phyloP scores from a whole-genome alignment of 2,329 filamentous ascomycete species.

The Colletotrichum neosansevieriae region DNA sequence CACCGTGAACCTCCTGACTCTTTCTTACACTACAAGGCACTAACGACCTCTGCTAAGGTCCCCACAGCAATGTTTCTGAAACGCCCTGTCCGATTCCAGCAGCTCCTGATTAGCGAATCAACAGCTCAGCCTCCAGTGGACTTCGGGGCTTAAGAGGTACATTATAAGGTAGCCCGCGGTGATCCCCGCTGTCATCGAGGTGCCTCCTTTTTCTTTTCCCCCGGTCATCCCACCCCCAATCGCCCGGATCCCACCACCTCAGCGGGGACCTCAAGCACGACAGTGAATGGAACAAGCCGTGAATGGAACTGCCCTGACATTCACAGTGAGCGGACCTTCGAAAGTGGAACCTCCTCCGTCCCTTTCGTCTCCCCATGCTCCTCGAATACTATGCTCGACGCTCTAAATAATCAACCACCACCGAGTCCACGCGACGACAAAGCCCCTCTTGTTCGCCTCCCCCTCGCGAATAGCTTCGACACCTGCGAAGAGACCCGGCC shows the following conservation, averaged over 20 bases:
- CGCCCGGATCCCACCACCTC: background rate
- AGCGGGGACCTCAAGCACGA: background rate
- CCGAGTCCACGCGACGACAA: constrained; percentile 35
- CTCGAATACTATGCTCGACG: background rate
- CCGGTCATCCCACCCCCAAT: constrained; percentile 1
- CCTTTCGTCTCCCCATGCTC: constrained; percentile 29
- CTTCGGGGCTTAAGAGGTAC: constrained; percentile 13
- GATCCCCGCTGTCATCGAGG: constrained; percentile 4
- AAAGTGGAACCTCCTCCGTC: constrained; percentile 16
- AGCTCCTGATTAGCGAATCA: constrained; percentile 33
- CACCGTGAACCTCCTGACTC: too few species aligned
- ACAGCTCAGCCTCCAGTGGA: constrained; percentile 5
- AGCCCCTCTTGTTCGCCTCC: constrained; percentile 21
- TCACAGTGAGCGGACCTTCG: background rate
- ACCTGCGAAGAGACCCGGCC: background rate
- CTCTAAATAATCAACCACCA: constrained; percentile 11
- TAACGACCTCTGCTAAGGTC: constrained; percentile 26
- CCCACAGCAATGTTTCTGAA: constrained; percentile 36
- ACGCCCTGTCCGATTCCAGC: constrained; percentile 26
- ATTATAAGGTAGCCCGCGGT: background rate
- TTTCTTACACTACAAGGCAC: too few species aligned
- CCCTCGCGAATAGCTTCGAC: constrained; percentile 30
- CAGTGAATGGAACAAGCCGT: background rate
- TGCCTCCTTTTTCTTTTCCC: constrained; percentile 3
- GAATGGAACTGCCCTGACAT: background rate